Base-by-base conservation (phyloP, 768 basidiomycete species). In the Porphyrellus cyaneotinctus region DNA sequence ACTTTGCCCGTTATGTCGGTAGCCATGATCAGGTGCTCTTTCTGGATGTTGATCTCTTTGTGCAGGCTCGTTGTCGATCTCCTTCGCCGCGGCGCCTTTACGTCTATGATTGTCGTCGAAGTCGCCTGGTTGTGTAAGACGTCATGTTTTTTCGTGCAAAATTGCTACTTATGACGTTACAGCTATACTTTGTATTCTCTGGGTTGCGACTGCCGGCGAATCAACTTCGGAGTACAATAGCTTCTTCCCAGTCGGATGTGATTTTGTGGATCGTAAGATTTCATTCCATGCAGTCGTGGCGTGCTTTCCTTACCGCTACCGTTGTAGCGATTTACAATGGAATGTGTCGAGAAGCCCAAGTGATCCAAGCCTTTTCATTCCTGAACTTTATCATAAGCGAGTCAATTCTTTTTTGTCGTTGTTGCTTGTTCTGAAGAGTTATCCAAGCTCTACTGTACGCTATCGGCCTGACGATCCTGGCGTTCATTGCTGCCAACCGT, bases 81-180 rank as follows among this genome's bases (percentile, higher is more conserved):
- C 28, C 0, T 69, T 26, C 69, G 74, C 14, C 64, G 59, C 18
- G 74, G 70, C n/a, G 69, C 72, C 1, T 58, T 73, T 41, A 68
- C 72, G 6, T 77, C 76, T 26, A 70, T 67, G 65, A 62, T 75
- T 15, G 52, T 64, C 22, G 61, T 72, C 8, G 76, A 77, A 54
- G 28, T 76, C 15, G 41, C 17, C 14, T 75, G 70, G 71, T 54
- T 74, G 48, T 59, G 74, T 76, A 54, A 58, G 73, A 47, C 23
- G 20, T 33, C 15, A 3, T 22, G 17, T 13, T 47, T 22, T 28
- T 41, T 15, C 33, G 7, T 12, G 20, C 22, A 14, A 31, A 20
- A 20, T 6, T n/a, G 41, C 43, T 45, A 18, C 45, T 9, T 1
- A 56, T 41, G 48, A 24, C 22, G 13, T 46, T 49, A 9, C 47